phyloP scores from a whole-genome alignment of 768 basidiomycete genomes.

The Xanthoconium stramineum region DNA sequence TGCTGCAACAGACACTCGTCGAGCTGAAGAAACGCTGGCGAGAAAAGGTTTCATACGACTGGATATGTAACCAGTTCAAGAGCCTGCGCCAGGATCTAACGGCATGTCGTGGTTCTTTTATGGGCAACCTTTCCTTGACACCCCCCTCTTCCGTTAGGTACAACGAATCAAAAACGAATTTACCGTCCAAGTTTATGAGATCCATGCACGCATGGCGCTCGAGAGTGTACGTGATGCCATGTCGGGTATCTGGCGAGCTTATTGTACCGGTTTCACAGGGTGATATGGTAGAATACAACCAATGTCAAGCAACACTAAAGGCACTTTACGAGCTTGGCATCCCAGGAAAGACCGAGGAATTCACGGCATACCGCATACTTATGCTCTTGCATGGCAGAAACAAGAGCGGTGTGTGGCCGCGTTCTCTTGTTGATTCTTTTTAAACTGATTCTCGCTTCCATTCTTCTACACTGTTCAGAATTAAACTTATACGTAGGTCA shows the following conservation, averaged over 20 bases:
- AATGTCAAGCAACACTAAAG: slow-evolving; percentile 90
- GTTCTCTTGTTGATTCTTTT: neutral
- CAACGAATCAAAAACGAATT: slow-evolving; percentile 99
- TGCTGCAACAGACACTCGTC: slow-evolving; percentile 80
- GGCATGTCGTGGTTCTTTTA: slow-evolving; percentile 47
- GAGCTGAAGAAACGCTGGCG: slow-evolving; percentile 90
- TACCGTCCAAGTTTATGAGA: slow-evolving; percentile 96
- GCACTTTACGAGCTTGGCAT: slow-evolving; percentile 92
- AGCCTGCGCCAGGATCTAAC: slow-evolving; percentile 96
- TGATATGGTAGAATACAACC: slow-evolving; percentile 99
- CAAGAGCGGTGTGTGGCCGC: slow-evolving; percentile 69
- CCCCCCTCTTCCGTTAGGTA: slow-evolving; percentile 52
- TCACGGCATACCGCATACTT: slow-evolving; percentile 94
- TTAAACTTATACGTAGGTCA: slow-evolving; percentile 96
- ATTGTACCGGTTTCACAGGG: slow-evolving; percentile 47
- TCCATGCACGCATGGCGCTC: slow-evolving; percentile 95
- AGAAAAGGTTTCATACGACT: slow-evolving; percentile 69
- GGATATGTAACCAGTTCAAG: slow-evolving; percentile 98
- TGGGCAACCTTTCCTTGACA: neutral
- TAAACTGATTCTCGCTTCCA: neutral
- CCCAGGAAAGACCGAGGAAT: slow-evolving; percentile 90
- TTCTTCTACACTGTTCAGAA: slow-evolving; percentile 47
- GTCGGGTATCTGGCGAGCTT: slow-evolving; percentile 3
- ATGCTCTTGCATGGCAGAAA: slow-evolving; percentile 94
- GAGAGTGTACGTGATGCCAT: slow-evolving; percentile 62